phyloP scores from a whole-genome alignment of 2,329 filamentous ascomycete genomes.

The Paramyrothecium roridum region DNA sequence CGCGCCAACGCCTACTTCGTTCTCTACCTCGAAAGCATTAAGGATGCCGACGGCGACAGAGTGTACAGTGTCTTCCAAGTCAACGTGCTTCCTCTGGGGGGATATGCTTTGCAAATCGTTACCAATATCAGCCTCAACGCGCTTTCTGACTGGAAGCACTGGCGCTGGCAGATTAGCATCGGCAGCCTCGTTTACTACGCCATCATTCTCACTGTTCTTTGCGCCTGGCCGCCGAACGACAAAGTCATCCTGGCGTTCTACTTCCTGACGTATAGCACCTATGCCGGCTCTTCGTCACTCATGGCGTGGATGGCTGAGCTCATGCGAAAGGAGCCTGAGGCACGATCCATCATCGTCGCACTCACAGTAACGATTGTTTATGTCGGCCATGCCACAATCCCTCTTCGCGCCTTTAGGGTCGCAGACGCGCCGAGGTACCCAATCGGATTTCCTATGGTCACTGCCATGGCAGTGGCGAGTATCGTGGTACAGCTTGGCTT shows the following conservation, averaged over 20 bases:
- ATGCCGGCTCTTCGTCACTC: slow-evolving; percentile 26
- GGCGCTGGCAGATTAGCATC: slow-evolving; percentile 34
- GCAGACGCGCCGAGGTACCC: slow-evolving; percentile 30
- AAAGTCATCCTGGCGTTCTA: slow-evolving; percentile 30
- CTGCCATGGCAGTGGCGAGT: slow-evolving; percentile 25
- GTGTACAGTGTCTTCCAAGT: slow-evolving; percentile 27
- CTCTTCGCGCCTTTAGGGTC: slow-evolving; percentile 30
- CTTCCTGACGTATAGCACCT: slow-evolving; percentile 31
- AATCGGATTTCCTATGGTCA: slow-evolving; percentile 31
- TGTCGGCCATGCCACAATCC: slow-evolving; percentile 33
- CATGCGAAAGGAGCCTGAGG: slow-evolving; percentile 31
- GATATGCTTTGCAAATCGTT: slow-evolving; percentile 29
- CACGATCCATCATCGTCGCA: slow-evolving; percentile 30
- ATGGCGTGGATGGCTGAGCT: slow-evolving; percentile 33
- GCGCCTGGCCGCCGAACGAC: slow-evolving; percentile 27
- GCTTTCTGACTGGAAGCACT: slow-evolving; percentile 32
- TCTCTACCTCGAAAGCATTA: slow-evolving; percentile 23
- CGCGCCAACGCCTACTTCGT: slow-evolving; percentile 30
- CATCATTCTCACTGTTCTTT: slow-evolving; percentile 27
- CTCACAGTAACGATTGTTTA: slow-evolving; percentile 35
- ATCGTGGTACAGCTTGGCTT: slow-evolving; percentile 27
- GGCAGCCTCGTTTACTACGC: slow-evolving; percentile 22
- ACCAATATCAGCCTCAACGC: slow-evolving; percentile 30
- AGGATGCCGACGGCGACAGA: slow-evolving; percentile 17
- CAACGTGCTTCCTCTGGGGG: slow-evolving; percentile 25